Evolutionary conservation across 1,139 yeast genomes (phyloP), one percentile per base, ranked within the genome.

Genomic region (Sugiyamaella grinbergsii): DNA sequence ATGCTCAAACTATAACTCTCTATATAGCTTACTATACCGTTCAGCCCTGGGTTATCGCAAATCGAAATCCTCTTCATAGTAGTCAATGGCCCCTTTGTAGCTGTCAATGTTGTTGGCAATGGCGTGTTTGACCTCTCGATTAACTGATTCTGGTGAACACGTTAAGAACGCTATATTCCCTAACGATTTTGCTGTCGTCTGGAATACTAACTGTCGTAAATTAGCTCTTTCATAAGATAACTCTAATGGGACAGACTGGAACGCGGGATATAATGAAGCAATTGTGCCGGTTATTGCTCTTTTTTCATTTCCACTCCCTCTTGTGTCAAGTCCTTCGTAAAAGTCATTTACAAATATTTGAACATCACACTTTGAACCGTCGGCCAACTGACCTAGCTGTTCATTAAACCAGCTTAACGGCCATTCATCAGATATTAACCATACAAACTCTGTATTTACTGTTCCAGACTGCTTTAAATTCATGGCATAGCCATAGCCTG

Each of bases 91-190:
- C 42, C 44, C 16, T 47, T 47, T n/a, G 45, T 47, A 6, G 46
- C 36, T 24, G 29, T 44, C 50, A 16, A 54, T 18, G 22, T 44
- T 39, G 24, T 54, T 59, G 23, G 54, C 56, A 10, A 53, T 40
- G 62, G 80, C 79, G 79, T 81, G 77, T 22, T 65, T 48, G 71
- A 72, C 41, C 3, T 42, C 54, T n/a, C 22, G 20, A 13, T 39
- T 24, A 11, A 51, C 32, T 8, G 34, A 23, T 15, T 33, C 41
- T 5, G 54, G 52, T 5, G 46, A 49, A 29, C 54, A 51, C 8
- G 39, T 42, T n/a, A 51, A 29, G 15, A 51, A 42, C 1, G 42
- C 49, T 6, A 42, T 36, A 18, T 31, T 43, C 2, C 52, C 52
- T 15, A 39, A 19, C 11, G 49, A 26, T 20, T 20, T 44, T 29